Conservation (phyloP, 2,329 filamentous ascomycete genomes). For the Penicillium psychrosexuale region DNA sequence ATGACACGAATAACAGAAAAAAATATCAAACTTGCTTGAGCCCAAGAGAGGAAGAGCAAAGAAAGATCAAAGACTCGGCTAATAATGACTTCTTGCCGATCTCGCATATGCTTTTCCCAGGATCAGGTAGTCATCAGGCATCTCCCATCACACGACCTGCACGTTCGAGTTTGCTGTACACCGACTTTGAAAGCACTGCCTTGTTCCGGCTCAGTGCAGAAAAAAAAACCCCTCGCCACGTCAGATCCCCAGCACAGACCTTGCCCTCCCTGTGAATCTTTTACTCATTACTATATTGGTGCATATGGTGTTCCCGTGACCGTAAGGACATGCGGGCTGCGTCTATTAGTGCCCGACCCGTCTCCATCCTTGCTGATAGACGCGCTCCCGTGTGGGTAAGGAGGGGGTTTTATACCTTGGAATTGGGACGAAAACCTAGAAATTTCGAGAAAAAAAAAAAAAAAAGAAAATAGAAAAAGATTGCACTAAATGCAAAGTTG, state of each 20-base stretch:
- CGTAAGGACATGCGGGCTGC: slow-evolving; percentile 25
- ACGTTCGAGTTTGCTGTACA: slow-evolving; percentile 9
- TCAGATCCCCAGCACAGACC: slow-evolving; percentile 7
- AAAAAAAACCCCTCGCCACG: slow-evolving; percentile 5
- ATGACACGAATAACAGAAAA: background rate
- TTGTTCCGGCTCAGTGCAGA: slow-evolving; percentile 8
- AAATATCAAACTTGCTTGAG: background rate
- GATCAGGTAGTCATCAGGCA: slow-evolving; percentile 13
- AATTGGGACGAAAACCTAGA: background rate
- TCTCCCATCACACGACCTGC: slow-evolving; percentile 14
- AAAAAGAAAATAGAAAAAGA: background rate
- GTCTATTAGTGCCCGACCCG: slow-evolving; percentile 28
- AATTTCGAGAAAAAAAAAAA: background rate
- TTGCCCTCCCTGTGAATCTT: background rate
- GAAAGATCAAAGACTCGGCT: background rate
- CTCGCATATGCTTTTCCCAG: slow-evolving; percentile 4
- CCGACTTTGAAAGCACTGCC: slow-evolving; percentile 11
- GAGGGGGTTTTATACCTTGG: slow-evolving; percentile 2
- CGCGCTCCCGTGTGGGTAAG: slow-evolving; percentile 27
- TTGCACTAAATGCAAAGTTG: background rate
- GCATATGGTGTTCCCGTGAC: slow-evolving; percentile 28
- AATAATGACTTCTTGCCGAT: background rate
- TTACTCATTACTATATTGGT: background rate
- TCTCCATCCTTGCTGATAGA: slow-evolving; percentile 27
- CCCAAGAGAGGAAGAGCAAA: background rate